A percentile compares a stretch with the other conserved stretches of the same genome.
Evolutionary conservation across 768 basidiomycete genomes (phyloP).

Genomic region (Trametes gibbosa): DNA sequence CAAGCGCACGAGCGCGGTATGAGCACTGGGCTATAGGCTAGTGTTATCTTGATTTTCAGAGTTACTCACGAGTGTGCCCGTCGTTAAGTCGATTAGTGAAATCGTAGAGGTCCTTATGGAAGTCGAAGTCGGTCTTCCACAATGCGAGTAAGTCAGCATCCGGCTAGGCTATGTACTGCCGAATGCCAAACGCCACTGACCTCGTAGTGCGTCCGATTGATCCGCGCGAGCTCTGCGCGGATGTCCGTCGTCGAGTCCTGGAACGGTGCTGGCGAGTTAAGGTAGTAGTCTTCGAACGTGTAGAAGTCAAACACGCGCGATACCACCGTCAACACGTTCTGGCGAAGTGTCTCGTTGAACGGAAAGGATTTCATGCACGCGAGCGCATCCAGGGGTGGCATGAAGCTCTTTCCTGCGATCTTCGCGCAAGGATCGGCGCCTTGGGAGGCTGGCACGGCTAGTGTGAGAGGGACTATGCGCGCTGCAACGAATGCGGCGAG

Average conservation of each 20-base stretch:
- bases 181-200: constrained; percentile 31
- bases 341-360: constrained; percentile 38
- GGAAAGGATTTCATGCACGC: constrained; percentile 54
- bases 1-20: background rate
- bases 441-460: constrained; percentile 7
- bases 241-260: constrained; percentile 54
- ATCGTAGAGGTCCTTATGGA: constrained; percentile 55
- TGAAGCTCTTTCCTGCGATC: constrained; percentile 41
- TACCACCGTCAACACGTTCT: constrained; percentile 36
- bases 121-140: constrained; percentile 63
- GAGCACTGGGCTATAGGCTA: no score
- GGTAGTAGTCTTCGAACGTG: constrained; percentile 40
- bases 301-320: constrained; percentile 38
- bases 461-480: background rate
- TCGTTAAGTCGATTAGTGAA: constrained; percentile 58
- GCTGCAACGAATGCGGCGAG: constrained; percentile 6
- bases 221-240: constrained; percentile 43
- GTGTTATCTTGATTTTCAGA: background rate
- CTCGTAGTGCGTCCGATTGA: constrained; percentile 47
- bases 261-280: constrained; percentile 36
- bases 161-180: no score
- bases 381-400: constrained; percentile 51
- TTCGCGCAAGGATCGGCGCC: constrained; percentile 34
- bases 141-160: no score
- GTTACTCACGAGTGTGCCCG: constrained; percentile 59